phyloP scores from a whole-genome alignment of 2,329 filamentous ascomycete species.

The Lomentospora prolificans region DNA sequence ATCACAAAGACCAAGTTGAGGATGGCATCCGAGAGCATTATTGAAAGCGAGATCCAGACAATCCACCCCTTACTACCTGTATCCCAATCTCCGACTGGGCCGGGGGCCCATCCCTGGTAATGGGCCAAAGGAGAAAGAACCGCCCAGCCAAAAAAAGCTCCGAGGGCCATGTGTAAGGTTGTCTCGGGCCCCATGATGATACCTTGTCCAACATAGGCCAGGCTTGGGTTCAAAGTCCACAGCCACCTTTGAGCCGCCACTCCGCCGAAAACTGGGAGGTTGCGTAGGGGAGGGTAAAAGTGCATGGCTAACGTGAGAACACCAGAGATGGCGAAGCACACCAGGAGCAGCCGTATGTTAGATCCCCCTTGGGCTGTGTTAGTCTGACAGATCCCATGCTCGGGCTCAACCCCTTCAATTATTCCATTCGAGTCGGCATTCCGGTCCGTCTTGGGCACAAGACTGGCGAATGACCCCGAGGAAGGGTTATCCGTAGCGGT shows the following conservation, averaged over 20 bases:
- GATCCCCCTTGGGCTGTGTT: constrained; percentile 22
- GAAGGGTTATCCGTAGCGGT: not conserved
- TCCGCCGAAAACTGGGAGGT: constrained; percentile 77
- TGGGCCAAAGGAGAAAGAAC: constrained; percentile 85
- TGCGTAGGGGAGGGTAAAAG: constrained; percentile 76
- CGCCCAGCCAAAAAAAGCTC: constrained; percentile 83
- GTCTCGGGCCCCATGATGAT: constrained; percentile 98
- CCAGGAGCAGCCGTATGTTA: constrained; percentile 44
- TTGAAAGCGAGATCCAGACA: constrained; percentile 89
- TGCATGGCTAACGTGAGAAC: constrained; percentile 74
- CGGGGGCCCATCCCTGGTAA: constrained; percentile 77
- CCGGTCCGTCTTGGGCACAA: constrained; percentile 23
- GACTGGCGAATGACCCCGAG: constrained; percentile 30
- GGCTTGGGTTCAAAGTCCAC: constrained; percentile 91
- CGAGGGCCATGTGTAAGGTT: constrained; percentile 89
- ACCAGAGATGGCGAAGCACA: constrained; percentile 50
- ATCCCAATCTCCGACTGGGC: constrained; percentile 79
- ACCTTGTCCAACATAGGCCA: constrained; percentile 95
- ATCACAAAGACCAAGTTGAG: constrained; percentile 77
- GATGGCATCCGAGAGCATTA: constrained; percentile 92
- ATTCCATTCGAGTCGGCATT: constrained; percentile 14
- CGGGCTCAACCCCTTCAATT: constrained; percentile 15
- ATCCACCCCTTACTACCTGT: constrained; percentile 96
- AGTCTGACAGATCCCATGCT: constrained; percentile 21
- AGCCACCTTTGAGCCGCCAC: constrained; percentile 71